Conservation (phyloP, 768 basidiomycete genomes). For the Russula sp. region DNA sequence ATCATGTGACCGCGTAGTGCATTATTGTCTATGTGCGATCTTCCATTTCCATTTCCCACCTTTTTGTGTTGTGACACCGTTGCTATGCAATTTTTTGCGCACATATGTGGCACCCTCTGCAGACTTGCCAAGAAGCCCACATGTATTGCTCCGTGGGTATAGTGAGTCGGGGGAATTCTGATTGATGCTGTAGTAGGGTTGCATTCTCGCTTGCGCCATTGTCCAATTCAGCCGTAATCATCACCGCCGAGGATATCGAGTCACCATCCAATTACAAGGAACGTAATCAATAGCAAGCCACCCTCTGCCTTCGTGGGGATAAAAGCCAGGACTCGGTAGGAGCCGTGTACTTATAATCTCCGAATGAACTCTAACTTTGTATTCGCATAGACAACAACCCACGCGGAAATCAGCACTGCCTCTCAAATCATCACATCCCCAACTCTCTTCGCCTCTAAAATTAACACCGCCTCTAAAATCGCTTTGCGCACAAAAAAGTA, state of each 20-base stretch:
- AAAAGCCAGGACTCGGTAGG: conserved; percentile 3
- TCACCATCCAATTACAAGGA: not conserved
- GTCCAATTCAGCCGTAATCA: not conserved
- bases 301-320: not conserved
- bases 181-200: not conserved
- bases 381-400: conserved; percentile 15
- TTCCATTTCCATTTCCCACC: not conserved
- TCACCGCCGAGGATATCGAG: not conserved
- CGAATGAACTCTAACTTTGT: conserved; percentile 31
- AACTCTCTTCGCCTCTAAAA: not conserved
- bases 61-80: conserved; percentile 14
- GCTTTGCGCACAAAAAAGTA: conserved; percentile 18
- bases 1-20: conserved; percentile 34
- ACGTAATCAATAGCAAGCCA: too few species aligned
- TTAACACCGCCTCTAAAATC: not conserved
- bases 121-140: not conserved
- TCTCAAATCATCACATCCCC: too few species aligned
- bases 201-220: conserved; percentile 2
- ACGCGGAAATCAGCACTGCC: not conserved
- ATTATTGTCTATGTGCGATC: conserved; percentile 19
- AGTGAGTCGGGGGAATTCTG: not conserved
- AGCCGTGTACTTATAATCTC: conserved; percentile 3
- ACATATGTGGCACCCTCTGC: not conserved
- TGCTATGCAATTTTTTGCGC: conserved; percentile 8
- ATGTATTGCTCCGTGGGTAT: not conserved